Conservation (phyloP, 768 basidiomycete genomes). For the Imleria badia region DNA sequence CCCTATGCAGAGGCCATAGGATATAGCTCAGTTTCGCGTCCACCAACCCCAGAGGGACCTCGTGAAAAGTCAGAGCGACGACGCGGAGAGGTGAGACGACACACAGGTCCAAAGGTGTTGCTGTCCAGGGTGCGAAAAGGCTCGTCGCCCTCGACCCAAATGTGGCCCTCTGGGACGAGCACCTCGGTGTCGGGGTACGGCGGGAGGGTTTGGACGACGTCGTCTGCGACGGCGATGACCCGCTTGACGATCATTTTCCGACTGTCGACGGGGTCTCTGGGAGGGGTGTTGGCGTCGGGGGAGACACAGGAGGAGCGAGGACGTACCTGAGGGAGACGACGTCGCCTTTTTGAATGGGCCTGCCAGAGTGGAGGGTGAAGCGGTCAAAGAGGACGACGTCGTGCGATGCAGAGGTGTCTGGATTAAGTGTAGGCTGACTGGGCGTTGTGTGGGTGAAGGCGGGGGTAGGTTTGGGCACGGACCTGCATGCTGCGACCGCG, state of each 20-base stretch:
- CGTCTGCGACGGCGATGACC: conserved; percentile 62
- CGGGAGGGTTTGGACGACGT: conserved; percentile 65
- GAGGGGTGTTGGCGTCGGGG: background rate
- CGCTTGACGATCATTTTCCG: conserved; percentile 61
- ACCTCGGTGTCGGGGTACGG: conserved; percentile 60
- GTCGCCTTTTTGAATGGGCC: conserved; percentile 52
- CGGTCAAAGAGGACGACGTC: conserved; percentile 69
- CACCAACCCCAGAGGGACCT: conserved; percentile 46
- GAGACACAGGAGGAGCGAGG: no score
- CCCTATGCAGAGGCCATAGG: no score
- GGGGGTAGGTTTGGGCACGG: background rate
- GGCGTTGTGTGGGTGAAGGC: background rate
- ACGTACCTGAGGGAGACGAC: conserved; percentile 62
- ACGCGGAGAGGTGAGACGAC: conserved; percentile 16
- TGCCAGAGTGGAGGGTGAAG: conserved; percentile 36
- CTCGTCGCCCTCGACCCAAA: conserved; percentile 66
- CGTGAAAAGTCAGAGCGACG: background rate
- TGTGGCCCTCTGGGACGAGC: conserved; percentile 57
- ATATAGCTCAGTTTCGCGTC: no score
- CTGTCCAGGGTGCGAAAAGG: conserved; percentile 59
- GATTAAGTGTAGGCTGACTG: conserved; percentile 72
- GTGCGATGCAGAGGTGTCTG: conserved; percentile 57
- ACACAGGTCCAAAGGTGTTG: conserved; percentile 69
- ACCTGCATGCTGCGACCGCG: conserved; percentile 78
- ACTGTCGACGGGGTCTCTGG: conserved; percentile 62